Evolutionary conservation across 768 basidiomycete species (phyloP).

Genomic region (Candolleomyces aberdarensis): DNA sequence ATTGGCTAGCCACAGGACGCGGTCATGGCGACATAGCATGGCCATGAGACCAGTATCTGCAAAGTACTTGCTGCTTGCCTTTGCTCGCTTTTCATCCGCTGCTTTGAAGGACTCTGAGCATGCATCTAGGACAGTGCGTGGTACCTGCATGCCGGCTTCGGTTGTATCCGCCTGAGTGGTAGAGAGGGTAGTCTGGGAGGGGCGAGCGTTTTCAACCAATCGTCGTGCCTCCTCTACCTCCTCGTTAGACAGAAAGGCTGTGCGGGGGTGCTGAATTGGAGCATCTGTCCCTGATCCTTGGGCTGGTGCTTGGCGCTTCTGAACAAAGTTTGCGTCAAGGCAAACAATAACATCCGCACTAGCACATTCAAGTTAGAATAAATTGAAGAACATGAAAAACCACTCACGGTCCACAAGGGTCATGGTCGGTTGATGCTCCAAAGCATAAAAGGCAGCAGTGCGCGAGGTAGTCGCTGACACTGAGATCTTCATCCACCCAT

Average conservation of each 20-base stretch:
- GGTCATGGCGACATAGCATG: slow-evolving; percentile 33
- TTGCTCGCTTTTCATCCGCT: slow-evolving; percentile 21
- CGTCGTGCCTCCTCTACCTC: slow-evolving; percentile 18
- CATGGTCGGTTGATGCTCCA: not conserved
- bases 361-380: not conserved
- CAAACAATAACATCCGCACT: slow-evolving; percentile 7
- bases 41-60: slow-evolving; percentile 35
- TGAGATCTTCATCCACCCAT: not conserved
- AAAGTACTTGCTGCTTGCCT: slow-evolving; percentile 26
- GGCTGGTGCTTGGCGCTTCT: slow-evolving; percentile 5
- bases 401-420: not conserved
- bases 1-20: slow-evolving; percentile 32
- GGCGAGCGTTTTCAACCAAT: slow-evolving; percentile 14
- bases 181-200: not conserved
- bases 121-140: slow-evolving; percentile 26
- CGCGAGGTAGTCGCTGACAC: not conserved
- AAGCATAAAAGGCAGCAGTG: not conserved
- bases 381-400: not conserved
- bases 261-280: slow-evolving; percentile 14
- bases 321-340: slow-evolving; percentile 15
- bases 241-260: slow-evolving; percentile 17
- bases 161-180: slow-evolving; percentile 7
- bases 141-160: slow-evolving; percentile 22
- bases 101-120: slow-evolving; percentile 30
- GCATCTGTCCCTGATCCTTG: slow-evolving; percentile 14